Evolutionary conservation across 352 stramenopile species (phyloP), one percentile per base, ranked within the genome.

Genomic region (Globisporangium megalacanthum): DNA sequence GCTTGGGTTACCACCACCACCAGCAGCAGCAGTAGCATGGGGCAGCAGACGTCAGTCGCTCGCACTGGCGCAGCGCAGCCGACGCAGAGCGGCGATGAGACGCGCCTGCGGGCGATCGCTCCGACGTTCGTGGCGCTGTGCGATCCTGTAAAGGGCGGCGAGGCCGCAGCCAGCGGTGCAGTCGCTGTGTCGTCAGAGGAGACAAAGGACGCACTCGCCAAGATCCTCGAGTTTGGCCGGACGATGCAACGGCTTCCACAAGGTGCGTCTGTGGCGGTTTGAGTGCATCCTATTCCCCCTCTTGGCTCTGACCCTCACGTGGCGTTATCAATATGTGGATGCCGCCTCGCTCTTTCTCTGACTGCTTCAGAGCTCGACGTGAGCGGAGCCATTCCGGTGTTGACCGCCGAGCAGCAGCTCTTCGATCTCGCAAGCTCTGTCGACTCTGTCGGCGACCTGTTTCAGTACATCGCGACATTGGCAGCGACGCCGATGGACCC

Each of bases 371-470:
- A 73, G 36, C 71, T 29, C 33, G 73, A 89, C 66, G 62, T 79
- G 6, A 62, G 44, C 6, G 71, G 52, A 9, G 49, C 49, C 5
- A 48, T 75, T 35, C 47, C 62, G 17, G 41, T 56, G 4, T 64
- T 56, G 42, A 89, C 52, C 41, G 36, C 63, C 0, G 72, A 89
- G 39, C 78, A 89, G 50, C 72, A 91, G 45, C 62, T 93, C 25
- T 75, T 91, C 33, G 79, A 84, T n/a, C 65, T 93, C 36, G 65
- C 86, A 54, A 89, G 73, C 59, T 73, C 81, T 1, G 83, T 89
- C 19, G 85, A 95, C 60, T 86, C 83, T 19, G 65, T 85, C 46
- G 74, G 89, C 19, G 85, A 90, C 49, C 53, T 95, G 31, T 95
- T 95, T 60, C 76, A 85, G 42, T 83, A 92, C 62, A 86, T 95